phyloP scores from a whole-genome alignment of 1,284 basidiomycete species.

The Cryptococcus hybrid region DNA sequence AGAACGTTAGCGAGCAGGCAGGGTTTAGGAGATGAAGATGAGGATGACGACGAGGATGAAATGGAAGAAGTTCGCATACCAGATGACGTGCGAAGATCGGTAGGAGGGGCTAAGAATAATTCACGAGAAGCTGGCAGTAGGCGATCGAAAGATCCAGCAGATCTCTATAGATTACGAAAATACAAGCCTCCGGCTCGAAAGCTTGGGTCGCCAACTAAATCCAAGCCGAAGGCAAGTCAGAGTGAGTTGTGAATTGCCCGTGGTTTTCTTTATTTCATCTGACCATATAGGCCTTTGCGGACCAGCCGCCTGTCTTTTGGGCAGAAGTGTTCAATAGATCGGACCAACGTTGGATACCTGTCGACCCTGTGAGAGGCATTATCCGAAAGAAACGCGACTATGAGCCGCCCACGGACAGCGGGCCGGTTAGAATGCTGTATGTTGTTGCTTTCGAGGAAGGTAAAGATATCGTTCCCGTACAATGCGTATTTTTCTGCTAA shows the following conservation, averaged over 20 bases:
- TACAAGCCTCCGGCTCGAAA: constrained; percentile 26
- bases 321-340: constrained; percentile 93
- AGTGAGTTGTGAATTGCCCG: constrained; percentile 1
- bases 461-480: constrained; percentile 48
- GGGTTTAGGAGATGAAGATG: constrained; percentile 25
- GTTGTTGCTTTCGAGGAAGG: constrained; percentile 95
- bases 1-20: constrained; percentile 30
- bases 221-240: constrained; percentile 36
- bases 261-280: not conserved
- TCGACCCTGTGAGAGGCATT: constrained; percentile 80
- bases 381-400: constrained; percentile 79
- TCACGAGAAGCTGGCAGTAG: constrained; percentile 37
- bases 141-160: constrained; percentile 35
- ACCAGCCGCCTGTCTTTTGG: constrained; percentile 88
- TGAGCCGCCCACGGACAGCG: constrained; percentile 62
- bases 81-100: constrained; percentile 11
- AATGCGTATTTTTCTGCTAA: not conserved
- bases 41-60: constrained; percentile 38
- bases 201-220: constrained; percentile 18
- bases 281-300: constrained; percentile 35
- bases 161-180: constrained; percentile 38
- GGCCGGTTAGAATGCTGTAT: constrained; percentile 87
- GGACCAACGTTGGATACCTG: constrained; percentile 87
- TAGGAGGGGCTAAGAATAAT: constrained; percentile 43
- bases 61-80: constrained; percentile 48